These are phyloP conservation scores for Phaeosphaeriaceae sp. DNA, from an alignment of 2,329 filamentous ascomycete genomes.

Conservation along the genomic window DNA sequence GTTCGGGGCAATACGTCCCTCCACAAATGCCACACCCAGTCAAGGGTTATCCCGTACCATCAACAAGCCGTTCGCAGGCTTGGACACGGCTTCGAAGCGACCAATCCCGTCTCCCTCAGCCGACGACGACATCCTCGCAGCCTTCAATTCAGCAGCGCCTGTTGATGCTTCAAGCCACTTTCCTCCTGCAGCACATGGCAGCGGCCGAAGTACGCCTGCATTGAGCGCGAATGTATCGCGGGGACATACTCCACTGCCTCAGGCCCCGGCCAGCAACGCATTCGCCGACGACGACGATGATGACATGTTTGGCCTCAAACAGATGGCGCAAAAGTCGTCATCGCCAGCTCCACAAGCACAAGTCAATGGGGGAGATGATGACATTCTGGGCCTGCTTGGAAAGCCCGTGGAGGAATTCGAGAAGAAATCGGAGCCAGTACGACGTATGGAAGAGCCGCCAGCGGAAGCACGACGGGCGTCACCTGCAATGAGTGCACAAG, in stretches of 20 bases:
- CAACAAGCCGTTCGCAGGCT: constrained; percentile 49
- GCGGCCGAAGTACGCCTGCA: constrained; percentile 52
- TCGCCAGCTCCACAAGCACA: constrained; percentile 30
- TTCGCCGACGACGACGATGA: constrained; percentile 80
- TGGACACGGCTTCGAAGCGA: constrained; percentile 41
- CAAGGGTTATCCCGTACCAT: constrained; percentile 44
- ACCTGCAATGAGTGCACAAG: constrained; percentile 62
- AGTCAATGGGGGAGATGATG: constrained; percentile 57
- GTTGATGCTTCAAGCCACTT: constrained; percentile 69
- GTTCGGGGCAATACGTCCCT: constrained; percentile 31
- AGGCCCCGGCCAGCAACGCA: constrained; percentile 20
- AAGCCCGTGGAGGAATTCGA: constrained; percentile 65
- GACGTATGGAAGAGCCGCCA: constrained; percentile 12
- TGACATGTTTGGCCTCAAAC: constrained; percentile 77
- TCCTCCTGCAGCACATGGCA: constrained; percentile 54
- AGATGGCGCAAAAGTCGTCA: constrained; percentile 60
- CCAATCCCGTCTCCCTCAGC: constrained; percentile 44
- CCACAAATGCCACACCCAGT: constrained; percentile 30
- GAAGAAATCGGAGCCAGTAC: constrained; percentile 32
- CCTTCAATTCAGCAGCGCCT: constrained; percentile 66
- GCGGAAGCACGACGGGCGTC: constrained; percentile 18
- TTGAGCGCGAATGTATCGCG: constrained; percentile 33
- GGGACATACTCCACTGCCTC: constrained; percentile 37
- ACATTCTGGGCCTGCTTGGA: constrained; percentile 68
- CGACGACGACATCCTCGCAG: constrained; percentile 68